A percentile compares a stretch with the other conserved stretches of the same genome.
Evolutionary conservation across 805 yeast genomes (phyloP).

Genomic region (Teunomyces gatunensis): DNA sequence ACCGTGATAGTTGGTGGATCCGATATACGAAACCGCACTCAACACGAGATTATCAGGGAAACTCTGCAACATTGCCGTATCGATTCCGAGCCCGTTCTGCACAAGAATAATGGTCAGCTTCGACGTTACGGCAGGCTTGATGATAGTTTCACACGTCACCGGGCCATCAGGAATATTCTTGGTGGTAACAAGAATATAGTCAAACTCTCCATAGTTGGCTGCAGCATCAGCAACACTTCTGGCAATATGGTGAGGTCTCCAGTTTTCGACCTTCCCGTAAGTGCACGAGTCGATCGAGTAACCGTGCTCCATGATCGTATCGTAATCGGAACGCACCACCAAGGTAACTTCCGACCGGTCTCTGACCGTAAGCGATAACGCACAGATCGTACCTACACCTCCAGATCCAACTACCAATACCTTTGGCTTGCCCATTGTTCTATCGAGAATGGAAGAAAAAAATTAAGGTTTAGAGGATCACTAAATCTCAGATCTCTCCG

Average conservation of each 20-base stretch:
- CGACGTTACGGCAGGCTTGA: slow-evolving; percentile 20
- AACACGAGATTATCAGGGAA: slow-evolving; percentile 34
- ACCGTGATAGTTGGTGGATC: slow-evolving; percentile 27
- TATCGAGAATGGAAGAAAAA: not conserved
- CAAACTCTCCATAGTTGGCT: slow-evolving; percentile 26
- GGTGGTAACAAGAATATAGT: slow-evolving; percentile 37
- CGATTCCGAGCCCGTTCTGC: slow-evolving; percentile 42
- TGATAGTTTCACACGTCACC: slow-evolving; percentile 40
- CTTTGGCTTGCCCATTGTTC: slow-evolving; percentile 10
- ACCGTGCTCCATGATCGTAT: slow-evolving; percentile 49
- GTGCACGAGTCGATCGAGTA: slow-evolving; percentile 59
- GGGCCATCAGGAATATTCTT: slow-evolving; percentile 37
- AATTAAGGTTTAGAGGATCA: not conserved
- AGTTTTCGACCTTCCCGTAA: slow-evolving; percentile 53
- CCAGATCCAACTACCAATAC: slow-evolving; percentile 77
- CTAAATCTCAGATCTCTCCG: not conserved
- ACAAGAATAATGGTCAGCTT: slow-evolving; percentile 31
- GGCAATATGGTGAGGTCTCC: slow-evolving; percentile 52
- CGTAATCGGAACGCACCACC: slow-evolving; percentile 66
- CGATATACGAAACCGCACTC: slow-evolving; percentile 36
- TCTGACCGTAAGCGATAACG: slow-evolving; percentile 54
- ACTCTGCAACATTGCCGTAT: slow-evolving; percentile 26
- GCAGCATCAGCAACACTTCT: slow-evolving; percentile 46
- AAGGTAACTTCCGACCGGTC: slow-evolving; percentile 54
- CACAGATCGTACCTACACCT: slow-evolving; percentile 81